Evolutionary conservation across 352 stramenopile genomes (phyloP).

Genomic region (Pythium phragmitis): DNA sequence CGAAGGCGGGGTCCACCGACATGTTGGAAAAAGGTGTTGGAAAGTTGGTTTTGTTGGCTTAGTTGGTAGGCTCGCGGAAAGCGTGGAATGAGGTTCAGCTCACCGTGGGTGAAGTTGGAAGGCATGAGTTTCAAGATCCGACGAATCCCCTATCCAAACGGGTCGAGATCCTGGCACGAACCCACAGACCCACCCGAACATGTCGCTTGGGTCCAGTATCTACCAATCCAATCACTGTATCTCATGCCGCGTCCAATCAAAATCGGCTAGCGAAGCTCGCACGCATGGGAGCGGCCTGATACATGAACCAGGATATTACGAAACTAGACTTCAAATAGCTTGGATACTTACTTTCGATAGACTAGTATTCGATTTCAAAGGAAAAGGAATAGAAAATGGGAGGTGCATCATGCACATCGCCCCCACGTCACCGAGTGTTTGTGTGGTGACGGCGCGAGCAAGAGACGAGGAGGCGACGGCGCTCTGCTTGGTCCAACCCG

Average conservation of each 20-base stretch:
- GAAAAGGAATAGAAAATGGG: no score
- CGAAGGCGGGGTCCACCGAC: conserved; percentile 64
- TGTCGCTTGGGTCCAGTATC: background rate
- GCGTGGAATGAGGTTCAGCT: conserved; percentile 19
- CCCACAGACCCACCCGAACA: background rate
- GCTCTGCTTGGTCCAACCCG: background rate
- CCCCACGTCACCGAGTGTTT: background rate
- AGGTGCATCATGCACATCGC: conserved; percentile 15
- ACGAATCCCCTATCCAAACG: background rate
- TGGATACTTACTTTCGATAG: conserved; percentile 1
- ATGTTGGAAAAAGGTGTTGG: conserved; percentile 27
- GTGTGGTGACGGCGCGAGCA: conserved; percentile 8
- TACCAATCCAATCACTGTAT: conserved; percentile 3
- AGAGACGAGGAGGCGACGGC: conserved; percentile 18
- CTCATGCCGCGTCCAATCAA: conserved; percentile 1
- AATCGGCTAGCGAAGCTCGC: background rate
- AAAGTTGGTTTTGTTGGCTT: background rate
- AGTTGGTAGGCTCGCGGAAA: background rate
- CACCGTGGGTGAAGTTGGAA: background rate
- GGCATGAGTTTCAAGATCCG: conserved; percentile 6
- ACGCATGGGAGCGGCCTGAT: conserved; percentile 1
- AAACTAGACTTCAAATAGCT: background rate
- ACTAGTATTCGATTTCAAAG: background rate
- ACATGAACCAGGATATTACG: conserved; percentile 8
- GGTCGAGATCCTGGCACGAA: background rate